phyloP scores from a whole-genome alignment of 2,329 filamentous ascomycete species.

The Cladophialophora immunda region DNA sequence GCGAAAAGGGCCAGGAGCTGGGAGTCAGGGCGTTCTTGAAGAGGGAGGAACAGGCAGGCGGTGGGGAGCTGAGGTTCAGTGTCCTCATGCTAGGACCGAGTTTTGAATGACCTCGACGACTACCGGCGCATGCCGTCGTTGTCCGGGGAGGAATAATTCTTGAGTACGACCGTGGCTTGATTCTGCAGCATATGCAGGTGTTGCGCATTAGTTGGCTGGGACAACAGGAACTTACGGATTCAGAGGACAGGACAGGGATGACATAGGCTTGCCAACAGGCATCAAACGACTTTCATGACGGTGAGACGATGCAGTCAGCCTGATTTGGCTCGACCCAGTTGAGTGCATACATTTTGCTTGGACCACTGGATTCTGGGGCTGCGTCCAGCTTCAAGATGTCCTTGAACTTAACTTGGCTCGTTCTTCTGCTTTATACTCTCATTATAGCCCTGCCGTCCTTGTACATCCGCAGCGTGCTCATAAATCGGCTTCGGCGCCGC shows the following conservation, averaged over 20 bases:
- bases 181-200: neutral
- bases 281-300: neutral
- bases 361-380: neutral
- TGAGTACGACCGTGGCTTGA: neutral
- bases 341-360: neutral
- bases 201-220: neutral
- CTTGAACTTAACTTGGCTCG: neutral
- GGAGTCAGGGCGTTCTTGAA: conserved; percentile 71
- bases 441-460: neutral
- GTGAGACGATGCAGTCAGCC: neutral
- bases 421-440: neutral
- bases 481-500: neutral
- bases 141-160: neutral
- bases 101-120: conserved; percentile 56
- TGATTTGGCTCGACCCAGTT: neutral
- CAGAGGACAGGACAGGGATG: neutral
- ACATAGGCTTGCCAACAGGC: neutral
- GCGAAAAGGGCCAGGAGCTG: conserved; percentile 75
- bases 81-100: conserved; percentile 67
- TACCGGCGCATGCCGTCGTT: neutral
- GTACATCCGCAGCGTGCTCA: neutral
- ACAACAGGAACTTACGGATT: neutral
- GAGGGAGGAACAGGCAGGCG: conserved; percentile 64
- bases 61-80: conserved; percentile 68
- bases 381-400: neutral